Evolutionary conservation across 495 filamentous ascomycete genomes (phyloP).

Genomic region (Chaetomium cochliodes): DNA sequence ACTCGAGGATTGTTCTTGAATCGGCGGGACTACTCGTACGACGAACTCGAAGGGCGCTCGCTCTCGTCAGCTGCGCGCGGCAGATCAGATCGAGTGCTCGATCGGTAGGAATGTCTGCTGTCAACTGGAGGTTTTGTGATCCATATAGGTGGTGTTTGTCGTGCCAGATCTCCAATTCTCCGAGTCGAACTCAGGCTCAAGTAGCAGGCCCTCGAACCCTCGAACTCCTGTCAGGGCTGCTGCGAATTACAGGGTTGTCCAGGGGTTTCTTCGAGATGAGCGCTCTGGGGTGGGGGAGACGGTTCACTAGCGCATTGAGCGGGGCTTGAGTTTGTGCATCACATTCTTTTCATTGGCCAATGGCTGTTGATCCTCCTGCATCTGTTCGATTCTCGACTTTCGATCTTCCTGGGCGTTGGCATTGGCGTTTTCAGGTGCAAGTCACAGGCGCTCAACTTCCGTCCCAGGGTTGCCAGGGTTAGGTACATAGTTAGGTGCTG

Average conservation of each 20-base stretch:
- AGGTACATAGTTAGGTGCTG: too few relatives aligned
- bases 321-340: not conserved
- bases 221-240: not conserved
- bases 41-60: not conserved
- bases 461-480: too few relatives aligned
- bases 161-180: not conserved
- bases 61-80: not conserved
- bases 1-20: not conserved
- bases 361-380: slow-evolving; percentile 2
- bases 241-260: not conserved
- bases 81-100: not conserved
- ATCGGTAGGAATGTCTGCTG: not conserved
- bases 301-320: not conserved
- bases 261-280: not conserved
- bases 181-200: not conserved
- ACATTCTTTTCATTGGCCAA: not conserved
- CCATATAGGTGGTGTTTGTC: slow-evolving; percentile 6
- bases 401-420: not conserved
- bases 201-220: not conserved
- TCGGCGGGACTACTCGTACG: not conserved
- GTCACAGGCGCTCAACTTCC: not conserved
- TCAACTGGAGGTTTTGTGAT: not conserved
- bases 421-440: not conserved
- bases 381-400: not conserved
- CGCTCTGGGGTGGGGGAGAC: not conserved